Base-by-base conservation (phyloP, 805 yeast species). In the Zygosaccharomyces siamensis region DNA sequence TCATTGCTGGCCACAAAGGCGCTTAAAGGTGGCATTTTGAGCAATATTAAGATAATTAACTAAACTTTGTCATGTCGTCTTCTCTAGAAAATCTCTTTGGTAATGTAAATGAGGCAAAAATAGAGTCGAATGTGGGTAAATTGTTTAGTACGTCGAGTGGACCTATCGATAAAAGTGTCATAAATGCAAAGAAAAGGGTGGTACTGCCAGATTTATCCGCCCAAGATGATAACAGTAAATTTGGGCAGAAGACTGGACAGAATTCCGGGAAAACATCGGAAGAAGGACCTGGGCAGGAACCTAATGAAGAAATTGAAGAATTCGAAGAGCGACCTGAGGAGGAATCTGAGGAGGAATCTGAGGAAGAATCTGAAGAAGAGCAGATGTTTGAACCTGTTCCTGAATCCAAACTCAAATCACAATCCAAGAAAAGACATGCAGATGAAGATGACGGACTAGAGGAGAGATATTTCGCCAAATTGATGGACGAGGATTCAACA, bases 381-480 rank as follows among this genome's bases (percentile, higher is more conserved):
- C 54, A 52, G 54, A 52, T 39, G 48, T 50, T 56, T 21, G 44
- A 40, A 53, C 60, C 41, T 62, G 60, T 23, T 59, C 62, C 35
- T 63, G 68, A 59, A 50, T 60, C 46, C 36, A 50, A 54, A 48
- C 57, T 45, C 10, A 39, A 43, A 44, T 27, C 30, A 43, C 45
- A 30, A 35, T 59, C 47, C 53, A 48, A 53, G 32, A 46, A 47
- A 40, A 33, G 44, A 6, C 48, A 47, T n/a, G 39, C 20, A 10
- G 58, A 57, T 12, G 55, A 57, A 40, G 60, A 60, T 23, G 78
- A 70, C 20, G 83, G 79, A 54, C 64, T 81, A 39, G 87, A 83
- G 64, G 75, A 72, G 7, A 70, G 68, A 40, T 83, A 83, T 61
- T 73, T 75, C 56, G 69, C 72, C 23, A 79, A 80, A 54, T 56